Base-by-base conservation (phyloP, 495 filamentous ascomycete genomes). In the Penicillium ochrochloron region DNA sequence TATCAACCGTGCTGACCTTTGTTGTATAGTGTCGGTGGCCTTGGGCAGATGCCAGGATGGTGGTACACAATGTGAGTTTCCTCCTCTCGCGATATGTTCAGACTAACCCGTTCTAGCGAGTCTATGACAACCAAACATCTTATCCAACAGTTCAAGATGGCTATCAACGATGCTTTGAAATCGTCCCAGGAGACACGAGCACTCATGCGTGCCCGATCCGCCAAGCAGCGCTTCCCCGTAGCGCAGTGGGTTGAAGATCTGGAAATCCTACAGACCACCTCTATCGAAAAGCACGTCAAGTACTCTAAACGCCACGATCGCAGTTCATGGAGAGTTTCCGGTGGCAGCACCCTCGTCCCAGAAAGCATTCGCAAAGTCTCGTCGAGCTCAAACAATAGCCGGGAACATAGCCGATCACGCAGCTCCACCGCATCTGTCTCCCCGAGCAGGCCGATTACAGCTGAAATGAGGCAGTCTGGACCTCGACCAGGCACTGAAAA, bases 11-110 rank as follows among this genome's bases (percentile, higher is more conserved):
- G 19, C 44, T 48, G 8, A 48, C 44, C 21, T 44, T 25, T 48
- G 44, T 48, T 48, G 25, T 48, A 25, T 48, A 48, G 44, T 53
- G 77, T 81, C 21, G 78, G 78, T 62, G 88, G 88, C 35, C 75
- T 91, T 29, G 88, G 88, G 10, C 84, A 88, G 57, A 90, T 90
- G 87, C 89, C 88, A 7, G 88, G 89, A 17, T 90, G 86, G 82
- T 90, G 87, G 87, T 89, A 83, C 68, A 89, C 86, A 3, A 80
- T 90, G 44, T 48, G 21, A 48, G 44, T 48, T 48, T 25, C n/a
- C 44, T 48, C 10, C 44, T 48, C 44, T 48, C 19, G 25, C 19
- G 44, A 25, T 48, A 21, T 48, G 44, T 48, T 48, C 44, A 48
- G 21, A 48, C 44, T 48, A 48, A 48, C 44, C 19, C 21, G 10